Percentiles rank a stretch among this genome's conserved stretches.
Conservation (phyloP, 116 monocot genomes). For the Trichopus zeylanicus region DNA sequence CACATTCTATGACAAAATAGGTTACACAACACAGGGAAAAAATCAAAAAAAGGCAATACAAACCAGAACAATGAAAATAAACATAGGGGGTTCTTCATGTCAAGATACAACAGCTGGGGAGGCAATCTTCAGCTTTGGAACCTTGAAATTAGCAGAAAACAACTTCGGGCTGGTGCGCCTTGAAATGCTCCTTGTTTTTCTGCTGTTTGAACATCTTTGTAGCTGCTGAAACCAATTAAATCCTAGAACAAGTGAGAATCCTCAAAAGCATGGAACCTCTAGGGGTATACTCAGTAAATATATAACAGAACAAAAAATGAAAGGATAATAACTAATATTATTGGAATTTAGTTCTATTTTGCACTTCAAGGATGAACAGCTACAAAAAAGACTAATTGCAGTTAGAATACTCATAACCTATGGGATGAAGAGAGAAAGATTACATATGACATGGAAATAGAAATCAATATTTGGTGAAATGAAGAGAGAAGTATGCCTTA, state of each 20-base stretch:
- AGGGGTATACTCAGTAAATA: too few relatives aligned
- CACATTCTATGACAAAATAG: not conserved
- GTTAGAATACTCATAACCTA: too few relatives aligned
- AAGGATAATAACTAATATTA: too few relatives aligned
- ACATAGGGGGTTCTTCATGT: not conserved
- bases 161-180: not conserved
- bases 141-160: slow-evolving; percentile 14
- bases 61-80: not conserved
- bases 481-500: too few relatives aligned
- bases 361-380: too few relatives aligned
- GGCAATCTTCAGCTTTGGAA: slow-evolving; percentile 8
- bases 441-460: too few relatives aligned
- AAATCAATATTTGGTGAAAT: too few relatives aligned
- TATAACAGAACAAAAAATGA: too few relatives aligned
- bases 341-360: too few relatives aligned
- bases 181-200: slow-evolving; percentile 1
- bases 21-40: not conserved
- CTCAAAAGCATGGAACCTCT: too few relatives aligned
- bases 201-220: slow-evolving; percentile 3
- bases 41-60: not conserved
- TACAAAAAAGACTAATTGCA: too few relatives aligned
- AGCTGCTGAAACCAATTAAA: not conserved
- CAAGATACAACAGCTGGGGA: slow-evolving; percentile 8
- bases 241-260: not conserved
- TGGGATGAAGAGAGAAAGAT: too few relatives aligned